Evolutionary conservation across 495 filamentous ascomycete species (phyloP).

Genomic region (Penicillium ucsense): DNA sequence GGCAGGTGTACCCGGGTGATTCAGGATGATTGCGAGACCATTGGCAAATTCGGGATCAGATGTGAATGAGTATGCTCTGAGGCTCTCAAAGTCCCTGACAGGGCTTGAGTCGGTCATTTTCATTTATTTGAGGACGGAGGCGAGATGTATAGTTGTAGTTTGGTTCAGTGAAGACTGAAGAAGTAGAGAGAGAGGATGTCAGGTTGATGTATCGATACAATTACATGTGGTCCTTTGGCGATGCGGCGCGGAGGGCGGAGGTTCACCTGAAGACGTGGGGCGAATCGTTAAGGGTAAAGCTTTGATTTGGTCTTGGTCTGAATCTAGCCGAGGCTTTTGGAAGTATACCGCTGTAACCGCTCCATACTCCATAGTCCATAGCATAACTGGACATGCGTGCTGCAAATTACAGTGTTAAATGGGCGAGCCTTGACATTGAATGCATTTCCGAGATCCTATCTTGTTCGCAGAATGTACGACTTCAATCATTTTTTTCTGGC

Average conservation of each 20-base stretch:
- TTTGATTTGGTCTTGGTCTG: too few species aligned
- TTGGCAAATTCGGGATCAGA: conserved; percentile 38
- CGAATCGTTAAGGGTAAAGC: not conserved
- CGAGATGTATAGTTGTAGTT: not conserved
- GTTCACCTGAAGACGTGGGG: not conserved
- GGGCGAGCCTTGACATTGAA: too few species aligned
- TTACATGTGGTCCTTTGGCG: not conserved
- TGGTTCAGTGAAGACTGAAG: too few species aligned
- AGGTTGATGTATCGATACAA: too few species aligned
- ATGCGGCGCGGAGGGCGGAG: conserved; percentile 1
- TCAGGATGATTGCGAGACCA: conserved; percentile 40
- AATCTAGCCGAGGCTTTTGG: not conserved
- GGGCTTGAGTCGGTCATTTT: conserved; percentile 3
- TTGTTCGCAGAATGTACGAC: too few species aligned
- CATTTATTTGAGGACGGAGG: not conserved
- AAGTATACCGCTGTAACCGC: not conserved
- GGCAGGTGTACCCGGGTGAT: conserved; percentile 30
- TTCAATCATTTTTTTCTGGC: not conserved
- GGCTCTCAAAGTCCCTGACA: conserved; percentile 13
- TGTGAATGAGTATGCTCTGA: conserved; percentile 30
- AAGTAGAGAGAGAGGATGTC: too few species aligned
- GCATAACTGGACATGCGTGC: too few species aligned
- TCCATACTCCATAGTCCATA: too few species aligned
- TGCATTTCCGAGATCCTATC: too few species aligned
- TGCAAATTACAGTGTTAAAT: too few species aligned